Base-by-base conservation (phyloP, 1,284 basidiomycete genomes). In the Phylloporus sp. region DNA sequence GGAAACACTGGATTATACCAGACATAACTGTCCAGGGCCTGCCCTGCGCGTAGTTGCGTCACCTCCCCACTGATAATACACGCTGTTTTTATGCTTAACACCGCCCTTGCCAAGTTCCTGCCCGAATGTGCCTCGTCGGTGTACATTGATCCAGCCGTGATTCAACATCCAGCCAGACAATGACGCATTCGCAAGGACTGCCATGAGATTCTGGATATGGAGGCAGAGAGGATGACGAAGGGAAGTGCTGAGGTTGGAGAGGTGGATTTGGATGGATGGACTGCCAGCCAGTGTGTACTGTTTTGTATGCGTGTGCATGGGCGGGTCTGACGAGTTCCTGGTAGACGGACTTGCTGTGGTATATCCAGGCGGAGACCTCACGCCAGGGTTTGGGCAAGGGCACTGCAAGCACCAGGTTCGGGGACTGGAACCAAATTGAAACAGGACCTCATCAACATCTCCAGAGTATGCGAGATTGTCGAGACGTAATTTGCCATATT, bases 51-150 rank as follows among this genome's bases (percentile, higher is more conserved):
- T 32, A 32, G 32, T 32, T 32, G 32, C 32, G 32, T 32, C 32
- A 32, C 32, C 32, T 32, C 32, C 32, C 32, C 32, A 32, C 32
- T 32, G 32, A 32, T 32, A 32, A 32, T 98, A 7, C 89, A 96
- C 14, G 95, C 94, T 0, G 94, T 96, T 0, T 97, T 99, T 80
- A 97, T 95, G 0, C 87, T 98, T 69, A 98, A 99, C 79, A 93
- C 91, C 67, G 94, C 95, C 0, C 88, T 99, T 2, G 97, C 97
- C 5, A 97, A 99, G 81, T 99, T 98, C 83, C 86, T 99, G 4
- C 96, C 96, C 0, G 96, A 99, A 78, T 93, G 94, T 1, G 88
- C 86, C 35, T 93, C 92, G 0, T 85, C 99, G 8, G 85, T 99
- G 1, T 96, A 99, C 79, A 89, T 99, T 60, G 94, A 96, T 78